Evolutionary conservation across 176 grass and related monocot genomes (phyloP).

Genomic region (Triticum dicoccoides): DNA sequence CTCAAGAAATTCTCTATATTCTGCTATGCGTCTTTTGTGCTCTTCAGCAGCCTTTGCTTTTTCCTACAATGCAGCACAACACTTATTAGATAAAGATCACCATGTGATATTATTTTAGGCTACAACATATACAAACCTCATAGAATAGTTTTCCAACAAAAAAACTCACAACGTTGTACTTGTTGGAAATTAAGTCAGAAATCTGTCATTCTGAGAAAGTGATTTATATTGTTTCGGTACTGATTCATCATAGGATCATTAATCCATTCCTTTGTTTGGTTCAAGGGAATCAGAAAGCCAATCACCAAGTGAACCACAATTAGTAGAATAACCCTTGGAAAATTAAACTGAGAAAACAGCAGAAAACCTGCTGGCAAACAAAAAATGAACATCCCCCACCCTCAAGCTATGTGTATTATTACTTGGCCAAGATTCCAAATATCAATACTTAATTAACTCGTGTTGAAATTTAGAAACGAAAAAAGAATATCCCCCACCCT

Average conservation of each 20-base stretch:
- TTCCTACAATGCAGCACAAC: conserved; percentile 55
- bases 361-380: neutral
- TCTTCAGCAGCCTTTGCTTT: conserved; percentile 82
- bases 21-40: conserved; percentile 69
- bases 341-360: neutral
- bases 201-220: neutral
- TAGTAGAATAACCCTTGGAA: neutral
- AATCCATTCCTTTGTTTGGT: neutral
- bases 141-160: neutral
- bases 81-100: conserved; percentile 11
- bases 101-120: neutral
- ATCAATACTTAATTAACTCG: neutral
- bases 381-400: too few species aligned
- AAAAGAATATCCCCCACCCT: neutral
- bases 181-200: neutral
- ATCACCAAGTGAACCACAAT: neutral
- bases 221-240: neutral
- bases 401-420: too few species aligned
- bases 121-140: neutral
- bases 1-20: conserved; percentile 83
- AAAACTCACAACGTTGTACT: neutral
- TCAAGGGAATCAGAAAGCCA: neutral
- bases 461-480: neutral
- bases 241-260: neutral
- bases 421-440: neutral